phyloP scores from a whole-genome alignment of 176 grass and related monocot genomes.

The Aegilops bicornis region DNA sequence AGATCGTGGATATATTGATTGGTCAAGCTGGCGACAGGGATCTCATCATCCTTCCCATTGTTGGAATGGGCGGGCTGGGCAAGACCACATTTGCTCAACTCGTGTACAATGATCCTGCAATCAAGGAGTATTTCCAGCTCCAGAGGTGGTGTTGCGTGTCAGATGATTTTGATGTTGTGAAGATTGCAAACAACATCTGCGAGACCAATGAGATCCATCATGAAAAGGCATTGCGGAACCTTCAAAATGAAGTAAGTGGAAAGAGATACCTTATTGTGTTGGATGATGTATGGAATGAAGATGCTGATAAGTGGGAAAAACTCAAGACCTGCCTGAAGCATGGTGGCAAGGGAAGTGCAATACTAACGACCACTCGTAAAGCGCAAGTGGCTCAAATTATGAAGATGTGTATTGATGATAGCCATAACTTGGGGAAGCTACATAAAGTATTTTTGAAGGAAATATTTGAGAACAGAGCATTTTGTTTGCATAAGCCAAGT shows the following conservation, averaged over 20 bases:
- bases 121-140: slow-evolving; percentile 17
- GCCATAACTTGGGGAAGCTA: background rate
- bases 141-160: slow-evolving; percentile 42
- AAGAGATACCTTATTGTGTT: slow-evolving; percentile 34
- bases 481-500: background rate
- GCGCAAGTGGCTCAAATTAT: slow-evolving; percentile 2
- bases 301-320: slow-evolving; percentile 7
- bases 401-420: background rate
- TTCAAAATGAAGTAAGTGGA: background rate
- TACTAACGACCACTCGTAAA: slow-evolving; percentile 34
- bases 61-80: slow-evolving; percentile 42
- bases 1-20: slow-evolving; percentile 21
- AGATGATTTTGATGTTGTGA: slow-evolving; percentile 9
- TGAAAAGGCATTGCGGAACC: background rate
- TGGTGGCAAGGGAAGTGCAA: background rate
- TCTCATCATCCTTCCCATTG: slow-evolving; percentile 33
- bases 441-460: background rate
- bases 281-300: slow-evolving; percentile 47
- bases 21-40: background rate
- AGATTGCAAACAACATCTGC: slow-evolving; percentile 19
- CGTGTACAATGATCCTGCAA: slow-evolving; percentile 28
- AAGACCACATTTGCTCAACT: slow-evolving; percentile 46
- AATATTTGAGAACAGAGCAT: slow-evolving; percentile 29
- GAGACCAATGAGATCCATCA: background rate
- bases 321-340: slow-evolving; percentile 19